Percentiles rank a stretch among this genome's conserved stretches.
Evolutionary conservation across 331 rosid species (phyloP).

Genomic region (Quercus lobata): DNA sequence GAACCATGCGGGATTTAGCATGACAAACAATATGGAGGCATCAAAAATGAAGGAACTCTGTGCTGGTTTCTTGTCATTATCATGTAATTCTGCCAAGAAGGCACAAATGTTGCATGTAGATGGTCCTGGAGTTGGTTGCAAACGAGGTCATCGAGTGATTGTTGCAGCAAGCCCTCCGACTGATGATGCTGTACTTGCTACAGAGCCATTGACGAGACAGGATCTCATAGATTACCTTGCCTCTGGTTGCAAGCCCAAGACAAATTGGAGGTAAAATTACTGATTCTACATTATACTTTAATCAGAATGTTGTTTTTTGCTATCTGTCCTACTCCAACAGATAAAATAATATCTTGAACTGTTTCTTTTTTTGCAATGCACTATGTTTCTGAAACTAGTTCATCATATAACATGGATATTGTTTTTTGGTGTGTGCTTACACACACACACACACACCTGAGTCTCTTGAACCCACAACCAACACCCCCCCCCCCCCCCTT

Average conservation of each 20-base stretch:
- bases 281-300: not conserved
- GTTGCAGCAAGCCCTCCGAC: conserved; percentile 89
- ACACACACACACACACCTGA: no score
- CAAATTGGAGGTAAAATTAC: conserved; percentile 73
- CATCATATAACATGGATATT: not conserved
- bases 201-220: conserved; percentile 66
- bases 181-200: conserved; percentile 69
- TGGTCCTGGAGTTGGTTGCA: conserved; percentile 19
- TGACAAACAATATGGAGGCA: conserved; percentile 27
- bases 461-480: no score
- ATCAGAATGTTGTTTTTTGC: not conserved
- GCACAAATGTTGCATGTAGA: conserved; percentile 29
- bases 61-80: conserved; percentile 41
- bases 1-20: conserved; percentile 13
- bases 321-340: not conserved
- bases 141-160: conserved; percentile 38
- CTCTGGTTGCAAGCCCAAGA: conserved; percentile 90
- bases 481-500: no score
- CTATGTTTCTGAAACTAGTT: not conserved
- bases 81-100: conserved; percentile 29
- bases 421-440: no score
- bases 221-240: conserved; percentile 86
- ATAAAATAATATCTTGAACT: not conserved
- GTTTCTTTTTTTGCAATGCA: not conserved
- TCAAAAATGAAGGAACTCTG: conserved; percentile 36